Conservation (phyloP, 208 protist genomes). For the Tritrichomonas musculus region DNA sequence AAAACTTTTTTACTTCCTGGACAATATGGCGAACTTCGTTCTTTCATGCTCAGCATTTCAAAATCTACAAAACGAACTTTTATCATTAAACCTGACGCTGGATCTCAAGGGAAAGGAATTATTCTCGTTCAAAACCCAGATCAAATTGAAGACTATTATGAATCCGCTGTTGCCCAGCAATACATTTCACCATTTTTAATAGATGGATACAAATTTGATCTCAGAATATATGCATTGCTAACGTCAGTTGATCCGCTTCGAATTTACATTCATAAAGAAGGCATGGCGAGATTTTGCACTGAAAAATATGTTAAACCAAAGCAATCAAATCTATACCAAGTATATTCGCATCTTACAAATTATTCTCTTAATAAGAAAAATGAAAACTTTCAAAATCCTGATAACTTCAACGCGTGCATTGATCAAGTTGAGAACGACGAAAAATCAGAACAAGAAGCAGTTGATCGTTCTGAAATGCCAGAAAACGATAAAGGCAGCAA, state of each 20-base stretch:
- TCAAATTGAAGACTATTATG: background rate
- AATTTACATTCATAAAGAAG: conserved; percentile 41
- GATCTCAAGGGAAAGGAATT: background rate
- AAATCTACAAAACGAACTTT: background rate
- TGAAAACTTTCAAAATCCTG: background rate
- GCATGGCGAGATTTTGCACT: conserved; percentile 33
- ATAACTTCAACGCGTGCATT: too few species aligned
- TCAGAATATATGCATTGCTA: conserved; percentile 48
- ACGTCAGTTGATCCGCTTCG: conserved; percentile 40
- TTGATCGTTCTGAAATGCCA: too few species aligned
- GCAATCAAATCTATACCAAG: conserved; percentile 29
- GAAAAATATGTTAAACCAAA: conserved; percentile 27
- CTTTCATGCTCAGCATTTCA: background rate
- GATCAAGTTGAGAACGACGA: background rate
- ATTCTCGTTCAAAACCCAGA: background rate
- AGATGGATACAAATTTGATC: conserved; percentile 48
- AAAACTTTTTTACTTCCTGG: background rate
- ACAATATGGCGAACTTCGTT: background rate
- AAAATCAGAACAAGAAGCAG: too few species aligned
- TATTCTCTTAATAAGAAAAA: conserved; percentile 19
- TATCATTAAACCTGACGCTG: background rate
- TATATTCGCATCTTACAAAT: conserved; percentile 17
- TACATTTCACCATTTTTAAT: conserved; percentile 44
- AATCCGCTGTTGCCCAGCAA: conserved; percentile 37
- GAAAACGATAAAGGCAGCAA: conserved; percentile 30